These are phyloP conservation scores for Leccinum rimulosum DNA, from an alignment of 768 basidiomycete species.

Conservation along the genomic window DNA sequence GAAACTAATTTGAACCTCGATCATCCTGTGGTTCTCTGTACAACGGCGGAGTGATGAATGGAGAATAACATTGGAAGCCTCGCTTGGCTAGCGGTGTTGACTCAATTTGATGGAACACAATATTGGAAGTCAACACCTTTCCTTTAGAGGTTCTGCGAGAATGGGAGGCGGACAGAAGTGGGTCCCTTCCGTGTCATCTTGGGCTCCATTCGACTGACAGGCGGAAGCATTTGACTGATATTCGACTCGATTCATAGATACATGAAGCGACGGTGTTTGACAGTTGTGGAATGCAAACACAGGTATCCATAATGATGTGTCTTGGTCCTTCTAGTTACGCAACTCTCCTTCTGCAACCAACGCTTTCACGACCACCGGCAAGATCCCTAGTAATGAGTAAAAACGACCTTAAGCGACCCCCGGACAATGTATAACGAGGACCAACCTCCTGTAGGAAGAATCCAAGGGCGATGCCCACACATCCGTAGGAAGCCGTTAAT, in stretches of 20 bases:
- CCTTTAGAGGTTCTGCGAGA: slow-evolving; percentile 5
- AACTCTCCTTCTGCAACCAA: not conserved
- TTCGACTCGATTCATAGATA: not conserved
- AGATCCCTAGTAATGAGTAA: slow-evolving; percentile 16
- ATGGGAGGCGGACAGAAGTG: not conserved
- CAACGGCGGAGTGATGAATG: not conserved
- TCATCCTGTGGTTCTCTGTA: not conserved
- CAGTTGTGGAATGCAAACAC: not conserved
- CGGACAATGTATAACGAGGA: not conserved
- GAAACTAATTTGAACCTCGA: not conserved
- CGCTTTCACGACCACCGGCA: slow-evolving; percentile 27
- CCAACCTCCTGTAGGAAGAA: slow-evolving; percentile 66
- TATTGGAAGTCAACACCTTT: not conserved
- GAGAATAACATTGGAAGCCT: not conserved
- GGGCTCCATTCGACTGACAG: not conserved
- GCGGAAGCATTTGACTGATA: not conserved
- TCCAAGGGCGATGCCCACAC: slow-evolving; percentile 41
- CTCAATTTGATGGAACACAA: slow-evolving; percentile 1
- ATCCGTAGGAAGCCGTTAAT: slow-evolving; percentile 53
- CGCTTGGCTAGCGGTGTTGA: not conserved
- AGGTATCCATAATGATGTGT: not conserved
- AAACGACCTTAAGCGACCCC: not conserved
- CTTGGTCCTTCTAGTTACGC: slow-evolving; percentile 3
- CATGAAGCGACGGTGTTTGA: no score
- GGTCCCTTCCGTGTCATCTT: not conserved